A percentile compares a stretch with the other conserved stretches of the same genome.
Evolutionary conservation across 2,329 filamentous ascomycete species (phyloP).

Genomic region (Alternaria triticina): DNA sequence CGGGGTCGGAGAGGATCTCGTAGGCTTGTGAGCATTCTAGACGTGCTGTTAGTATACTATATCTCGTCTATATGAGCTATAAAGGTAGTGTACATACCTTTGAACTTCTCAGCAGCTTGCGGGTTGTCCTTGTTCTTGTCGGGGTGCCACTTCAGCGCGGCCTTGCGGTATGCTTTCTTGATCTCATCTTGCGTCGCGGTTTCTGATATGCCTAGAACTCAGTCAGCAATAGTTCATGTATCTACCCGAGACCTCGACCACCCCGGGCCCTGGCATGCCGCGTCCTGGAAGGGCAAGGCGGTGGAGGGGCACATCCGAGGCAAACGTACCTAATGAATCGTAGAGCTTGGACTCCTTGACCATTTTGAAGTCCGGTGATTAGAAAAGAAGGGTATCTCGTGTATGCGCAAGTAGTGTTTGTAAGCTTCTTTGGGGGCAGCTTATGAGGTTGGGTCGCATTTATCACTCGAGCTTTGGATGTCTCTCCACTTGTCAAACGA

Average conservation of each 20-base stretch:
- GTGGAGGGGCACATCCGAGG: conserved; percentile 29
- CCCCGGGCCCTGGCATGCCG: neutral
- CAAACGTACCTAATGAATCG: conserved; percentile 69
- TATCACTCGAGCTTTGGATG: conserved; percentile 30
- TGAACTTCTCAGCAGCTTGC: conserved; percentile 89
- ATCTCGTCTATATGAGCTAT: neutral
- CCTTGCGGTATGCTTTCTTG: conserved; percentile 93
- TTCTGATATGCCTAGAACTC: conserved; percentile 67
- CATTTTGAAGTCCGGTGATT: conserved; percentile 63
- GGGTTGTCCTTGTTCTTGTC: conserved; percentile 98
- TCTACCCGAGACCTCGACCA: conserved; percentile 13
- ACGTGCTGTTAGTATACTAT: conserved; percentile 18
- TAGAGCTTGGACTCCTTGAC: conserved; percentile 96
- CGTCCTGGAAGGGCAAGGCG: conserved; percentile 8
- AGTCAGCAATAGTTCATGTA: conserved; percentile 27
- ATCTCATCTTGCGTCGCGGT: conserved; percentile 90
- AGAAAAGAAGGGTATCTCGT: conserved; percentile 17
- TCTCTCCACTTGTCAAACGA: conserved; percentile 38
- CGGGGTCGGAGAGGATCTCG: conserved; percentile 95
- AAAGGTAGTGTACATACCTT: conserved; percentile 58
- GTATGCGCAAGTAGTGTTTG: conserved; percentile 16
- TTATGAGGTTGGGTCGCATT: conserved; percentile 31
- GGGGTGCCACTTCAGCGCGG: conserved; percentile 89
- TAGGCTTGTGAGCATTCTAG: conserved; percentile 92
- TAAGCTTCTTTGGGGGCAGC: conserved; percentile 23